Base-by-base conservation (phyloP, 768 basidiomycete genomes). In the Lactifluus rugatus region DNA sequence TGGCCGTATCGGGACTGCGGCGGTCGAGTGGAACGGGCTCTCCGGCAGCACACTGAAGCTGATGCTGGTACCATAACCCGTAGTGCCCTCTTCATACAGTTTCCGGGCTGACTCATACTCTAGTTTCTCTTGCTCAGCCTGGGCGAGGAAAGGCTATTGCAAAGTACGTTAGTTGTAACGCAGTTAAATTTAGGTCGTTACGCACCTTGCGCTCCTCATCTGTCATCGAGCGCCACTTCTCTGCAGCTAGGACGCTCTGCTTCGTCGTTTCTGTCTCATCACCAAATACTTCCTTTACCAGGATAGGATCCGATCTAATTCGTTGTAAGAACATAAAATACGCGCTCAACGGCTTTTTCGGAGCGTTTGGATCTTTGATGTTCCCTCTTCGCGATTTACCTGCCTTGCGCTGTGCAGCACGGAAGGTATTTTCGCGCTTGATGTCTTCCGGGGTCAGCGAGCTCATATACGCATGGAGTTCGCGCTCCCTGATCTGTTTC, bases 361-460 rank as follows among this genome's bases (percentile, higher is more conserved):
- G 93, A 8, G 92, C 93, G 68, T 96, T 95, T 34, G 93, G 93
- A 69, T 96, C 93, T 75, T 94, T 95, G 73, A 96, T 88, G 70
- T 96, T 96, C 64, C 87, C 87, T 79, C 87, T 90, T 62, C 91
- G 80, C 39, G 89, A 93, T 71, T 92, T 93, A 62, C 93, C 93
- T 16, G 89, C 87, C 72, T 91, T 92, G 59, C 93, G 84, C 72
- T 95, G 93, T 31, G 91, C 90, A 41, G 93, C 84, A 42, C 93
- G 85, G 73, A 86, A 96, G 7, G 76, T 78, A 70, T 96, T 96
- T 80, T 96, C 93, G 68, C 84, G 86, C 67, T 91, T 89, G 77
- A 96, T 93, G 70, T 95, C 93, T 3, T 93, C 90, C 5, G 93
- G 93, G 0, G 93, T 93, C 47, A 94, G 77, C 5, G 87, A 86